Percentiles rank a stretch among this genome's conserved stretches.
Conservation (phyloP, 352 stramenopile species). For the Thraustochytrium sp. region DNA sequence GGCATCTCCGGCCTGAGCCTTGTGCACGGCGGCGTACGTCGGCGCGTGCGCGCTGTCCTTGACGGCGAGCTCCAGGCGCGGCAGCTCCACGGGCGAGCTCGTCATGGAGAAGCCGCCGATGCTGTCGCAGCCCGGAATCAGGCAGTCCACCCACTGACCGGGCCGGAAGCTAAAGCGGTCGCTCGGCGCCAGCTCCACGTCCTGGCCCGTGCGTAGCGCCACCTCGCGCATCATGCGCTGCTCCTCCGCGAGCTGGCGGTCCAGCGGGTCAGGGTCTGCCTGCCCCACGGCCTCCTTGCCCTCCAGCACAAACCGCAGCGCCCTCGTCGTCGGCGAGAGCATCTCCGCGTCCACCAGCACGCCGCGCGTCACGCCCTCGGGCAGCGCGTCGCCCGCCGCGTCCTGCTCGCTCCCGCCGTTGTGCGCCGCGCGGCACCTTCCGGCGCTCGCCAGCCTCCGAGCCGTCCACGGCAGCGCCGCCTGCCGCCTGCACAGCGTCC, state of each 20-base stretch:
- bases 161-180: not conserved
- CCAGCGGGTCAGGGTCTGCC: no score
- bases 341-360: not conserved
- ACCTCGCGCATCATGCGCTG: not conserved
- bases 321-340: not conserved
- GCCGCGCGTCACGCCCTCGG: not conserved
- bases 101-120: not conserved
- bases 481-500: not conserved
- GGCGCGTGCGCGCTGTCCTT: not conserved
- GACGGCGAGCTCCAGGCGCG: not conserved
- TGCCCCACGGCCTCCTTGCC: no score
- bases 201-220: no score
- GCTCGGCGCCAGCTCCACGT: not conserved
- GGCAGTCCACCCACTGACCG: constrained; percentile 5
- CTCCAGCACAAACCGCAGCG: not conserved
- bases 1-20: not conserved
- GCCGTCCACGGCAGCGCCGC: no score
- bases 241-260: not conserved
- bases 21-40: not conserved
- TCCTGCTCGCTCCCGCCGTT: no score
- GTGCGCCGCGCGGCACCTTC: no score
- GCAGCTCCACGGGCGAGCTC: not conserved
- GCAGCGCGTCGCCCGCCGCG: no score
- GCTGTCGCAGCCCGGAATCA: not conserved
- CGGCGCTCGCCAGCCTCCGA: no score